These are phyloP conservation scores for Danielia reshetovae DNA, from an alignment of 805 yeast species.

Conservation along the genomic window DNA sequence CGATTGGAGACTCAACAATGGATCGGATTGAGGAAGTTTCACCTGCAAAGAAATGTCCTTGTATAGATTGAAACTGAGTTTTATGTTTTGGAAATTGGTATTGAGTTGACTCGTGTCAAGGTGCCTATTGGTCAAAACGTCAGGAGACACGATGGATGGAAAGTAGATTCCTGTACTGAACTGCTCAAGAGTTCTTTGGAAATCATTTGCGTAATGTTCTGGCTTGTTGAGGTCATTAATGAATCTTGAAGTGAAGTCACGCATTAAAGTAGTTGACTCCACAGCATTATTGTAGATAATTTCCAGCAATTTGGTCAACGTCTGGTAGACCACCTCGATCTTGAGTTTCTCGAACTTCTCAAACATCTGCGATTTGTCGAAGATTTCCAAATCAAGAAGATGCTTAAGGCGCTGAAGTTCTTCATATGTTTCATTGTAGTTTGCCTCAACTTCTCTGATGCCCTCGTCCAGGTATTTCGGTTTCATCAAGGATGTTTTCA, in stretches of 20 bases:
- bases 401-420: constrained; percentile 29
- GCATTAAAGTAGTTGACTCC: constrained; percentile 21
- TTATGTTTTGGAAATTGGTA: constrained; percentile 36
- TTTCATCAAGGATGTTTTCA: constrained; percentile 29
- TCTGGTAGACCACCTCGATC: constrained; percentile 30
- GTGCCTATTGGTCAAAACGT: constrained; percentile 18
- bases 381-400: constrained; percentile 27
- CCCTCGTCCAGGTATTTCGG: constrained; percentile 27
- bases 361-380: constrained; percentile 17
- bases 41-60: constrained; percentile 40
- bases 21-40: constrained; percentile 13
- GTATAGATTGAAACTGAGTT: constrained; percentile 33
- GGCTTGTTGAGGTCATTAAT: constrained; percentile 17
- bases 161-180: constrained; percentile 38
- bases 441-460: constrained; percentile 21
- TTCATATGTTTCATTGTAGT: constrained; percentile 33
- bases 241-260: constrained; percentile 20
- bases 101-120: constrained; percentile 24
- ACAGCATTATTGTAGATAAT: constrained; percentile 26
- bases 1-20: constrained; percentile 22
- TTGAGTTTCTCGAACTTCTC: constrained; percentile 34
- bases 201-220: constrained; percentile 22
- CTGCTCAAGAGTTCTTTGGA: constrained; percentile 17
- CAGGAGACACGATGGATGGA: constrained; percentile 33
- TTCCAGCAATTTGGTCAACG: constrained; percentile 32